Evolutionary conservation across 2,329 filamentous ascomycete genomes (phyloP).

Genomic region (Sclerotinia borealis): DNA sequence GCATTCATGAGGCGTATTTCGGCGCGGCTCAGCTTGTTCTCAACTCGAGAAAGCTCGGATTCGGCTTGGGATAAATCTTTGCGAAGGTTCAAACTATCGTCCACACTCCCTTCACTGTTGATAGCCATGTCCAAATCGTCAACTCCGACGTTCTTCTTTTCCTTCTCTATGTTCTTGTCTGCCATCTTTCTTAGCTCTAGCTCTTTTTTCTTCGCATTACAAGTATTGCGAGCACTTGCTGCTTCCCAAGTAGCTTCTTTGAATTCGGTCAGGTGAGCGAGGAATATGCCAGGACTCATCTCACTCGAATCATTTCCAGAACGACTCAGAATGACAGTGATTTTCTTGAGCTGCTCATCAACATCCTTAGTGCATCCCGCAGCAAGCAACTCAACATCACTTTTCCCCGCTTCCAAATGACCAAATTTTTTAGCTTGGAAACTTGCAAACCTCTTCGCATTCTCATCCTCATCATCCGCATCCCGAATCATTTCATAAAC

Average conservation of each 20-base stretch:
- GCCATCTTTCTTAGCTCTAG: neutral
- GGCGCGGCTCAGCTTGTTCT: neutral
- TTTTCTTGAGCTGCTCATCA: conserved; percentile 10
- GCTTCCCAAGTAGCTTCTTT: conserved; percentile 4
- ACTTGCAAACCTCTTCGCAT: conserved; percentile 10
- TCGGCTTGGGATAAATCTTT: neutral
- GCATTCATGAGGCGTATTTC: conserved; percentile 1
- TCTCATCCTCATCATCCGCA: conserved; percentile 12
- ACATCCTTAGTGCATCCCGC: conserved; percentile 14
- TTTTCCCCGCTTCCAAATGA: conserved; percentile 9
- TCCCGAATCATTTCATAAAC: conserved; percentile 13
- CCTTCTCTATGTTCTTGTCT: neutral
- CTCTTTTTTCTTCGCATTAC: conserved; percentile 3
- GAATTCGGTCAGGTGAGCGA: conserved; percentile 10
- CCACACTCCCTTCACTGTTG: neutral
- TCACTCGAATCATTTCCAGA: neutral
- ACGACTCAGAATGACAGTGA: neutral
- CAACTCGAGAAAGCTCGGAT: neutral
- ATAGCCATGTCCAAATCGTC: neutral
- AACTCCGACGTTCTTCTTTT: neutral
- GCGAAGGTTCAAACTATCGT: neutral
- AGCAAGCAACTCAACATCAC: conserved; percentile 10
- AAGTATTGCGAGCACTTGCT: neutral
- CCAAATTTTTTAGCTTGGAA: conserved; percentile 15
- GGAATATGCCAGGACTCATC: neutral